Evolutionary conservation across 2,329 filamentous ascomycete species (phyloP).

Genomic region (Neonectria sp.): DNA sequence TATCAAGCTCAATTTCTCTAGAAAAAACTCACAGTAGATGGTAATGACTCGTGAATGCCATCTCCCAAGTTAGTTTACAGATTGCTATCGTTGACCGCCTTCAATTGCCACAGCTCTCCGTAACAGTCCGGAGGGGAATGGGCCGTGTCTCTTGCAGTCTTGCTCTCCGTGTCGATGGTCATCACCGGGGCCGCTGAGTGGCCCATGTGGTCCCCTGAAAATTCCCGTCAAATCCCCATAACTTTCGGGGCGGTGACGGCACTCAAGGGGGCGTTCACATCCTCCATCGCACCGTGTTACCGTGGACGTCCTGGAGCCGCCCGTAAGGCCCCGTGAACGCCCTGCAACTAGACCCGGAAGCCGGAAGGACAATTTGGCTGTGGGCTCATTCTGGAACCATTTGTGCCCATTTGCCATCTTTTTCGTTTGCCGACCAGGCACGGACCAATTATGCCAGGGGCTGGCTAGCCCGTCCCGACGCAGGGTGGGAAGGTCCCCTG

Average conservation of each 20-base stretch:
- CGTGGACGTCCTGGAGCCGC: conserved; percentile 18
- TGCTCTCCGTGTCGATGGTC: conserved; percentile 19
- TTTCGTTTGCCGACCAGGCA: conserved; percentile 30
- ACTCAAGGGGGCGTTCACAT: conserved; percentile 1
- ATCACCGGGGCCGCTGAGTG: conserved; percentile 37
- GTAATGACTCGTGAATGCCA: background rate
- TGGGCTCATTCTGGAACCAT: conserved; percentile 56
- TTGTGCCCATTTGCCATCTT: conserved; percentile 36
- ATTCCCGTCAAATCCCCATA: conserved; percentile 44
- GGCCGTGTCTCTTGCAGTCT: conserved; percentile 14
- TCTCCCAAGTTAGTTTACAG: conserved; percentile 2
- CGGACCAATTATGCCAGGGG: conserved; percentile 24
- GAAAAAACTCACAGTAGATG: background rate
- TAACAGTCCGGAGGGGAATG: background rate
- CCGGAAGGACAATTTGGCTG: conserved; percentile 49
- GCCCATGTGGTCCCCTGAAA: conserved; percentile 41
- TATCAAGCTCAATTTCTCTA: conserved; percentile 10
- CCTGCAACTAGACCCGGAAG: conserved; percentile 48
- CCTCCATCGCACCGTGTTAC: background rate
- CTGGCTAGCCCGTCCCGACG: conserved; percentile 2
- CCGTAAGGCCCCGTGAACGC: conserved; percentile 27
- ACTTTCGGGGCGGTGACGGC: conserved; percentile 30
- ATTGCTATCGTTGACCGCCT: conserved; percentile 14
- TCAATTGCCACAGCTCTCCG: conserved; percentile 25
- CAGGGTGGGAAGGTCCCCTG: conserved; percentile 23